Evolutionary conservation across 148 eudicot species (phyloP).

Genomic region (Diospyros kaki): DNA sequence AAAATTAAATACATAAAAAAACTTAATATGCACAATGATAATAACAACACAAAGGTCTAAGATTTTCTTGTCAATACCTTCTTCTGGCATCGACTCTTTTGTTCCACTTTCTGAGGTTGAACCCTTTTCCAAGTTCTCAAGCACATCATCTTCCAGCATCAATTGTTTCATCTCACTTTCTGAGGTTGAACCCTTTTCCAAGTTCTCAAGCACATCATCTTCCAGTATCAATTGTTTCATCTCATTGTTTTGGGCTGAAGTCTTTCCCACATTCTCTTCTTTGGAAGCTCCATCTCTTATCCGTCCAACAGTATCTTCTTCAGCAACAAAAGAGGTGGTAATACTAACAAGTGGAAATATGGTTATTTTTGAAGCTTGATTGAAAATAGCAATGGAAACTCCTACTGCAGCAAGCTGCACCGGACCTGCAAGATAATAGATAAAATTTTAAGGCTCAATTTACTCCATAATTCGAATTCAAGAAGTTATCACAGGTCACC

Average conservation of each 20-base stretch:
- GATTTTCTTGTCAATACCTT: constrained; percentile 16
- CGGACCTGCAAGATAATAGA: constrained; percentile 39
- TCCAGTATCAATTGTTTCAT: constrained; percentile 16
- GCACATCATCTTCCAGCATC: constrained; percentile 21
- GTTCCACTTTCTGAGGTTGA: constrained; percentile 10
- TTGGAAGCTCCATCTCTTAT: constrained; percentile 13
- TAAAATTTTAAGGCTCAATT: background rate
- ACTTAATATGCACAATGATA: background rate
- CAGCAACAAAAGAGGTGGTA: constrained; percentile 93
- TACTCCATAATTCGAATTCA: background rate
- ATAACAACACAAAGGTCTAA: background rate
- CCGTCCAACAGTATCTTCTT: constrained; percentile 58
- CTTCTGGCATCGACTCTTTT: constrained; percentile 20
- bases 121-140: constrained; percentile 42
- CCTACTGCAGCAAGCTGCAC: constrained; percentile 91
- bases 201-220: constrained; percentile 25
- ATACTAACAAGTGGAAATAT: constrained; percentile 90
- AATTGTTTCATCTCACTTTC: constrained; percentile 11
- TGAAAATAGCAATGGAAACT: constrained; percentile 87
- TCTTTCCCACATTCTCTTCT: constrained; percentile 28
- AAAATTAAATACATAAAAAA: background rate
- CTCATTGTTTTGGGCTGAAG: constrained; percentile 13
- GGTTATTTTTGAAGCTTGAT: constrained; percentile 83
- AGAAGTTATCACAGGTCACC: background rate
- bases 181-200: constrained; percentile 37